Conservation (phyloP, 2,329 filamentous ascomycete species). For the Trichoderma arundinaceum region DNA sequence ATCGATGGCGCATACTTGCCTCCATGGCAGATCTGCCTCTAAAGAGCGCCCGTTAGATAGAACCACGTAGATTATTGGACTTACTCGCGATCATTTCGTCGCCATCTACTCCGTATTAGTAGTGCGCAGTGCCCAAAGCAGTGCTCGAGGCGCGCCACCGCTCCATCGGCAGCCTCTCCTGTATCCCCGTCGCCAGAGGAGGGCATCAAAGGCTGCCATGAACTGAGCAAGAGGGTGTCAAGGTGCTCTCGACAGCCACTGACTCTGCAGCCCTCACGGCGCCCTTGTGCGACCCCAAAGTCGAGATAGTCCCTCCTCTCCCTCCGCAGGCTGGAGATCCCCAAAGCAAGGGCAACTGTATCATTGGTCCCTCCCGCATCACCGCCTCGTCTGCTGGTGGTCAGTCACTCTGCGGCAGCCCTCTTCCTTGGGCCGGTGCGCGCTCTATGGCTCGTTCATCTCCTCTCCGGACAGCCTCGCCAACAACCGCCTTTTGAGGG, state of each 20-base stretch:
- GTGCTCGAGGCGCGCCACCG: not conserved
- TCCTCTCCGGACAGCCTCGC: slow-evolving; percentile 4
- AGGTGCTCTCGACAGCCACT: slow-evolving; percentile 12
- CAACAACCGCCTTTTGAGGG: not conserved
- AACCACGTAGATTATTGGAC: not conserved
- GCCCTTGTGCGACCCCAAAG: slow-evolving; percentile 30
- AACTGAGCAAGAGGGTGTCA: slow-evolving; percentile 15
- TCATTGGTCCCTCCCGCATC: slow-evolving; percentile 31
- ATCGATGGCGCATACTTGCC: not conserved
- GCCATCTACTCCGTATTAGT: slow-evolving; percentile 4
- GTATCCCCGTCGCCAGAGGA: not conserved
- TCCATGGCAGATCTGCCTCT: not conserved
- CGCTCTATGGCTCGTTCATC: not conserved
- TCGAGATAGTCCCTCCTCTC: slow-evolving; percentile 27
- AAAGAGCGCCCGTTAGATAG: slow-evolving; percentile 1
- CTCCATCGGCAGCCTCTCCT: slow-evolving; percentile 1
- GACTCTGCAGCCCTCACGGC: slow-evolving; percentile 8
- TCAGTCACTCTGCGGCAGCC: slow-evolving; percentile 12
- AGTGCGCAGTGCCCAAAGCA: not conserved
- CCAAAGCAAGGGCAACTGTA: slow-evolving; percentile 29
- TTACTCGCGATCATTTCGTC: not conserved
- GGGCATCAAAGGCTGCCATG: not conserved
- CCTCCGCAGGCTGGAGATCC: slow-evolving; percentile 26
- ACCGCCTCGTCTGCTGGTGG: slow-evolving; percentile 29
- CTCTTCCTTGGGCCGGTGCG: slow-evolving; percentile 12